Conservation (phyloP, 1,284 basidiomycete genomes). For the Fomitopsis pinicola region DNA sequence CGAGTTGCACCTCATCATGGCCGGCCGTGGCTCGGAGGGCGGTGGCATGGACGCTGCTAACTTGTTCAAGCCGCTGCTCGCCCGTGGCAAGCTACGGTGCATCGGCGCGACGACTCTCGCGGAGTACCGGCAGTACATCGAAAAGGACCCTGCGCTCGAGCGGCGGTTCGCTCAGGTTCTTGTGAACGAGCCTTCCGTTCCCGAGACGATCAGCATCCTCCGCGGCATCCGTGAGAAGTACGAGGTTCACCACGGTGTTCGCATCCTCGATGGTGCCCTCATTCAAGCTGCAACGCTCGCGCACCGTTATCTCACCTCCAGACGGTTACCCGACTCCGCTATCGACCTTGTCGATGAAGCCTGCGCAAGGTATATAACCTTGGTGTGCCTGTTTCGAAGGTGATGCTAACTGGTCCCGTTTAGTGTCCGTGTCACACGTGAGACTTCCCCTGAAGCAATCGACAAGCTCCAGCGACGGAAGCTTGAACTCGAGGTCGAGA, state of each 20-base stretch:
- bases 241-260: conserved; percentile 85
- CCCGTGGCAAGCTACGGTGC: conserved; percentile 85
- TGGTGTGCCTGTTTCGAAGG: neutral
- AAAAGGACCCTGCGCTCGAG: conserved; percentile 93
- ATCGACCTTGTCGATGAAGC: conserved; percentile 96
- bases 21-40: conserved; percentile 70
- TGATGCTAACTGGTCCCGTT: conserved; percentile 8
- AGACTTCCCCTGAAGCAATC: conserved; percentile 93
- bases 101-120: conserved; percentile 94
- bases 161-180: conserved; percentile 93
- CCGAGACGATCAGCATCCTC: conserved; percentile 91
- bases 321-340: conserved; percentile 85
- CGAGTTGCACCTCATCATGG: conserved; percentile 91
- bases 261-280: conserved; percentile 87
- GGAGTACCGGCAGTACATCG: conserved; percentile 95
- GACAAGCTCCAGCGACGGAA: conserved; percentile 92
- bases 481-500: conserved; percentile 92
- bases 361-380: conserved; percentile 64
- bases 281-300: conserved; percentile 92
- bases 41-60: conserved; percentile 87
- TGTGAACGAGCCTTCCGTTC: conserved; percentile 88
- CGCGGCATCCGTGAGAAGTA: conserved; percentile 86
- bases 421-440: conserved; percentile 87
- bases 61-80: conserved; percentile 85
- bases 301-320: conserved; percentile 88